phyloP scores from a whole-genome alignment of 331 rosid species.

The Quercus phellos region DNA sequence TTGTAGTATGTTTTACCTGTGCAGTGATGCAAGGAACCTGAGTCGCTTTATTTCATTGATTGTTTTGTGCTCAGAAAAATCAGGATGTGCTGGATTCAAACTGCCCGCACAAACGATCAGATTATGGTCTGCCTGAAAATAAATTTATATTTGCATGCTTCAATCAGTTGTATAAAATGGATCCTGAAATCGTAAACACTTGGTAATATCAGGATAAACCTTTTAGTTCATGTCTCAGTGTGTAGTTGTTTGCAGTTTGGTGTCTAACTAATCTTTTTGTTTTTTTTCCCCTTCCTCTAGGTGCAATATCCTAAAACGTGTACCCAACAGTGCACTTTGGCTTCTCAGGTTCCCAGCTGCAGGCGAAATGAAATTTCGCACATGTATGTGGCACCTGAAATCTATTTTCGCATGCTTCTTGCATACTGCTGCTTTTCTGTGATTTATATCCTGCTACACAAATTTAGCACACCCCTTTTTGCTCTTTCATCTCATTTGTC shows the following conservation, averaged over 20 bases:
- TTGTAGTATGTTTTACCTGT: no score
- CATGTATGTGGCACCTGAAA: slow-evolving; percentile 48
- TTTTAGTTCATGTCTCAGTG: no score
- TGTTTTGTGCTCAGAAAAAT: slow-evolving; percentile 50
- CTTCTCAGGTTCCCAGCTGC: slow-evolving; percentile 97
- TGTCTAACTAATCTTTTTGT: slow-evolving; percentile 9
- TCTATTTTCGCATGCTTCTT: neutral
- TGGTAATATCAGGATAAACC: slow-evolving; percentile 48
- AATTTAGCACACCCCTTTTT: no score
- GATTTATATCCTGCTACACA: no score
- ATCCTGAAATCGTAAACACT: slow-evolving; percentile 84
- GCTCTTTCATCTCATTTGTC: no score
- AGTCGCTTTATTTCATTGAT: no score
- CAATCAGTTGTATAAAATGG: slow-evolving; percentile 98
- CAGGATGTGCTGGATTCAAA: slow-evolving; percentile 79
- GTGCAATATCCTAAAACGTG: slow-evolving; percentile 96
- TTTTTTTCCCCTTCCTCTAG: slow-evolving; percentile 30
- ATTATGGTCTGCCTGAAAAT: slow-evolving; percentile 87
- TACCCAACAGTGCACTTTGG: slow-evolving; percentile 96
- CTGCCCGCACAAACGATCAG: slow-evolving; percentile 75
- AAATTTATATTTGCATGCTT: slow-evolving; percentile 96
- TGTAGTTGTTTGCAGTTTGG: neutral
- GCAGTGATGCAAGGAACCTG: no score
- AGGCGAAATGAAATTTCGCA: slow-evolving; percentile 72
- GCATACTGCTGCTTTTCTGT: no score